Percentiles rank a stretch among this genome's conserved stretches.
Evolutionary conservation across 129 eudicot species (phyloP).

Genomic region (Arctium lappa): DNA sequence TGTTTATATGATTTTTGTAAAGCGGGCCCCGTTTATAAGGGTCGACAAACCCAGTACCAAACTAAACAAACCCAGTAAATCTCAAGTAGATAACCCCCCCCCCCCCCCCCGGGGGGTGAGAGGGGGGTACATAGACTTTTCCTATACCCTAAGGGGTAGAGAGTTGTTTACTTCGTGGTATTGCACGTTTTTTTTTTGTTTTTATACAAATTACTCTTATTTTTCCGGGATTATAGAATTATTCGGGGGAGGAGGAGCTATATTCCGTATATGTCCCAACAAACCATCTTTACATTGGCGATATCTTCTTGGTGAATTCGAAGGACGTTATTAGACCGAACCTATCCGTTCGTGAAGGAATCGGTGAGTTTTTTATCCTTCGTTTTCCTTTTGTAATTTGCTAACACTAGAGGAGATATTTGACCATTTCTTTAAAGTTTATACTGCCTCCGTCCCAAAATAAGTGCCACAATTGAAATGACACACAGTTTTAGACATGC

Average conservation of each 20-base stretch:
- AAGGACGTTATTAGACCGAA: slow-evolving; percentile 80
- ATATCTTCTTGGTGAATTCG: slow-evolving; percentile 71
- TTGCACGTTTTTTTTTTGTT: neutral
- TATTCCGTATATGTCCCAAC: slow-evolving; percentile 84
- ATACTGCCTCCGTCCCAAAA: no score
- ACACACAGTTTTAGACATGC: no score
- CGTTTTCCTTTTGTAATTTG: neutral
- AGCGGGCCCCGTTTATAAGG: neutral
- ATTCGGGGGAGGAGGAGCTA: slow-evolving; percentile 80
- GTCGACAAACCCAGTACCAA: neutral
- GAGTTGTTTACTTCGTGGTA: no score
- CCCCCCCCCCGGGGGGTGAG: no score
- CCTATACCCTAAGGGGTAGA: no score
- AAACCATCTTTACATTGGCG: slow-evolving; percentile 86
- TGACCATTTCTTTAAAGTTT: neutral
- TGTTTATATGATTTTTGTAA: neutral
- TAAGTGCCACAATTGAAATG: no score
- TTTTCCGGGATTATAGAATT: slow-evolving; percentile 37
- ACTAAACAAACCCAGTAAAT: neutral
- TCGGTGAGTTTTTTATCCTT: slow-evolving; percentile 41
- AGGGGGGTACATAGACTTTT: no score
- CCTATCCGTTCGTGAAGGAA: slow-evolving; percentile 88
- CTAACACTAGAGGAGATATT: neutral
- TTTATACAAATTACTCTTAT: neutral
- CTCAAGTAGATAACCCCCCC: neutral